Evolutionary conservation across 2,329 filamentous ascomycete species (phyloP).

Genomic region (Capronia epimyces): DNA sequence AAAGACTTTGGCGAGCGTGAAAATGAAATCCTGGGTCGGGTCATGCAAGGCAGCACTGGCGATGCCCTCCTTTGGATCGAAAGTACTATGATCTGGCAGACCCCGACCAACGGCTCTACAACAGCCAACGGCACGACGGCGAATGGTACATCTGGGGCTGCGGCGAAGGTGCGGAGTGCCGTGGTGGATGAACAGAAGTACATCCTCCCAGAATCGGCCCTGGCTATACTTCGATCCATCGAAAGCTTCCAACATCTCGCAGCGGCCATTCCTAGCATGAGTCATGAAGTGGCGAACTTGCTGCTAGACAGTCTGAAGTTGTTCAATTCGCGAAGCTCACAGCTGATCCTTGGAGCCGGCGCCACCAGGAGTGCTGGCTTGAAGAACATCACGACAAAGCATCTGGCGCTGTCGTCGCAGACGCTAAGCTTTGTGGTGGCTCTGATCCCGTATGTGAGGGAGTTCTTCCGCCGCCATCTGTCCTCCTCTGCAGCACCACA

Average conservation of each 20-base stretch:
- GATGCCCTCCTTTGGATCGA: constrained; percentile 54
- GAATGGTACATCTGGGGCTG: constrained; percentile 23
- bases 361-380: constrained; percentile 82
- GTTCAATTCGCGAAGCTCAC: constrained; percentile 94
- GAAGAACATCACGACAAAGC: constrained; percentile 94
- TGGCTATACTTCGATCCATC: constrained; percentile 74
- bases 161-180: constrained; percentile 65
- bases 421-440: constrained; percentile 81
- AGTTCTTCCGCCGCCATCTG: constrained; percentile 77
- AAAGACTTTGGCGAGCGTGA: constrained; percentile 56
- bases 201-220: constrained; percentile 76
- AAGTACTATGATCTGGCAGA: constrained; percentile 47
- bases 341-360: constrained; percentile 90
- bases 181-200: constrained; percentile 79
- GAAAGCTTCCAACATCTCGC: constrained; percentile 78
- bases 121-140: constrained; percentile 14
- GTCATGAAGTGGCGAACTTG: constrained; percentile 67
- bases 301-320: constrained; percentile 82
- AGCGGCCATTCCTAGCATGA: constrained; percentile 81
- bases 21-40: constrained; percentile 46
- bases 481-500: constrained; percentile 46
- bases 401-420: constrained; percentile 86
- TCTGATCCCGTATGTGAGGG: constrained; percentile 81
- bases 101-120: constrained; percentile 28
- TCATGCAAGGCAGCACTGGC: constrained; percentile 55